Evolutionary conservation across 2,329 filamentous ascomycete genomes (phyloP).

Genomic region (Tolypocladium ovalisporum): DNA sequence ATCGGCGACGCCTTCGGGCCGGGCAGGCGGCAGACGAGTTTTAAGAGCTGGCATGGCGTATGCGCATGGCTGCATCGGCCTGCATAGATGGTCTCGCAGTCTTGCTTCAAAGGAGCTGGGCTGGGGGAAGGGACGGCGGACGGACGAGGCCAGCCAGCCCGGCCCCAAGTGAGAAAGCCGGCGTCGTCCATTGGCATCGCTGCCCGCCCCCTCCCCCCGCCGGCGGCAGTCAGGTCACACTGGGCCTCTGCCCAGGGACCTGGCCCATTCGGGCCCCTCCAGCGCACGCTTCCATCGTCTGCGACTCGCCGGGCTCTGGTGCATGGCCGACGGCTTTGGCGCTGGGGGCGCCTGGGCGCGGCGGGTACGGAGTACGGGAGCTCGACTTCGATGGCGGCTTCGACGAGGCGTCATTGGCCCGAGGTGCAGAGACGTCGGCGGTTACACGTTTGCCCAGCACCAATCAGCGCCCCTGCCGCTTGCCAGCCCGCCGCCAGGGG

Average conservation of each 20-base stretch:
- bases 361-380: neutral
- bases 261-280: neutral
- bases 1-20: neutral
- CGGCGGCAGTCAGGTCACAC: neutral
- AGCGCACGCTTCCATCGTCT: neutral
- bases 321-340: neutral
- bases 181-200: neutral
- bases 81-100: neutral
- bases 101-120: conserved; percentile 1
- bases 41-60: neutral
- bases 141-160: neutral
- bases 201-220: neutral
- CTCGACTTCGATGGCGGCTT: too few species aligned
- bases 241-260: neutral
- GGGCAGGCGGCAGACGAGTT: neutral
- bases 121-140: conserved; percentile 1
- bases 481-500: neutral
- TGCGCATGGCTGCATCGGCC: neutral
- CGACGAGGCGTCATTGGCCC: conserved; percentile 10
- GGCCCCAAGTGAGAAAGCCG: neutral
- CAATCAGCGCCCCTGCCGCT: conserved; percentile 20
- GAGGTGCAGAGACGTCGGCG: conserved; percentile 19
- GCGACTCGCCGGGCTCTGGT: neutral
- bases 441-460: conserved; percentile 21
- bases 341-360: too few species aligned